A percentile compares a stretch with the other conserved stretches of the same genome.
These are phyloP conservation scores for Scheffersomyces stipitis DNA, from an alignment of 805 yeast species.

Conservation along the genomic window DNA sequence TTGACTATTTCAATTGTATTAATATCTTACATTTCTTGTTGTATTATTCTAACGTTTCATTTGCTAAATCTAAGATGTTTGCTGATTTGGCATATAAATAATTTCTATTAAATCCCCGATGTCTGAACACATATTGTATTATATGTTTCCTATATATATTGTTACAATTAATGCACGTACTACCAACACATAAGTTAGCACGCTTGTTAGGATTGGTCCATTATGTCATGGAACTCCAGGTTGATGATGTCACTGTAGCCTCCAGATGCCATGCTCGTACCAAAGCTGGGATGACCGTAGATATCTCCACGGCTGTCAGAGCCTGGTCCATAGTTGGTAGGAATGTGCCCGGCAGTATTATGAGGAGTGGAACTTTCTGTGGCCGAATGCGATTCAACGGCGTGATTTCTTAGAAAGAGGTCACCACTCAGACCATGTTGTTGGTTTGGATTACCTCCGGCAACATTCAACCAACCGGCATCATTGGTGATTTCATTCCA, in stretches of 20 bases:
- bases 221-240: conserved; percentile 33
- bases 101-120: no score
- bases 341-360: not conserved
- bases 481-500: conserved; percentile 80
- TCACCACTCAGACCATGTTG: conserved; percentile 11
- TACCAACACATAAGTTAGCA: no score
- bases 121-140: no score
- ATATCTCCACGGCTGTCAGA: not conserved
- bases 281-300: not conserved
- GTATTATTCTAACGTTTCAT: no score
- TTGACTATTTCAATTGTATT: no score
- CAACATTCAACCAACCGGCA: conserved; percentile 65
- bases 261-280: conserved; percentile 7
- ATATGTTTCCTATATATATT: no score
- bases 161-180: no score
- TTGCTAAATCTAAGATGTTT: no score
- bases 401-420: conserved; percentile 6
- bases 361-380: conserved; percentile 1
- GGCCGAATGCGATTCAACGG: conserved; percentile 3
- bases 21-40: no score
- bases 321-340: not conserved
- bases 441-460: conserved; percentile 21
- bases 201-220: conserved; percentile 3
- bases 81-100: no score
- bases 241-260: conserved; percentile 40